These are phyloP conservation scores for Debaryomyces fabryi DNA, from an alignment of 1,139 yeast species.

Conservation along the genomic window DNA sequence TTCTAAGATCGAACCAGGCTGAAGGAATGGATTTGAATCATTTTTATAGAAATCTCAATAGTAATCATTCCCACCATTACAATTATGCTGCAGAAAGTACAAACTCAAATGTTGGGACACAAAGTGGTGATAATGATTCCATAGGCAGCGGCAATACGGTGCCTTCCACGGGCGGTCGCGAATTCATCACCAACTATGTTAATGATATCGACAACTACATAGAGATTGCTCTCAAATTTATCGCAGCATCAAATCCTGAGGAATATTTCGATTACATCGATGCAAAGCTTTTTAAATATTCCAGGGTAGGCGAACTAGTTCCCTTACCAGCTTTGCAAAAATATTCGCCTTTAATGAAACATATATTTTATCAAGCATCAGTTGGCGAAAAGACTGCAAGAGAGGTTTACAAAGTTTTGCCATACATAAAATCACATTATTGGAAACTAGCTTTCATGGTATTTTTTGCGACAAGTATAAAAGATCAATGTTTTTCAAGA, in stretches of 20 bases:
- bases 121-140: background rate
- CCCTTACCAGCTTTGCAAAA: slow-evolving; percentile 43
- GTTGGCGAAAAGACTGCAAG: slow-evolving; percentile 41
- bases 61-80: slow-evolving; percentile 4
- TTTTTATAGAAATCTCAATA: slow-evolving; percentile 3
- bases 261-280: slow-evolving; percentile 49
- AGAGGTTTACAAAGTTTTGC: slow-evolving; percentile 42
- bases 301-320: slow-evolving; percentile 39
- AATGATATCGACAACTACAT: slow-evolving; percentile 49
- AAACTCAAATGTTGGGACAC: background rate
- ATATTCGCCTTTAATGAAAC: slow-evolving; percentile 55
- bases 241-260: slow-evolving; percentile 58
- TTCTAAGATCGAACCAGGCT: slow-evolving; percentile 15
- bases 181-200: slow-evolving; percentile 10
- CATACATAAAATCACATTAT: slow-evolving; percentile 47
- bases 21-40: slow-evolving; percentile 10
- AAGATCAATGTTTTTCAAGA: slow-evolving; percentile 60
- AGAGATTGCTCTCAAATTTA: slow-evolving; percentile 48
- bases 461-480: slow-evolving; percentile 52
- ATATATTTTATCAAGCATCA: slow-evolving; percentile 46
- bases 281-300: slow-evolving; percentile 37
- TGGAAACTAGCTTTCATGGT: slow-evolving; percentile 58
- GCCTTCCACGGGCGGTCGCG: background rate
- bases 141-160: background rate
- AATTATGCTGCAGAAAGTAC: slow-evolving; percentile 3